Percentiles rank a stretch among this genome's conserved stretches.
phyloP scores from a whole-genome alignment of 139 green algal species.

The Volvox reticuliferus region DNA sequence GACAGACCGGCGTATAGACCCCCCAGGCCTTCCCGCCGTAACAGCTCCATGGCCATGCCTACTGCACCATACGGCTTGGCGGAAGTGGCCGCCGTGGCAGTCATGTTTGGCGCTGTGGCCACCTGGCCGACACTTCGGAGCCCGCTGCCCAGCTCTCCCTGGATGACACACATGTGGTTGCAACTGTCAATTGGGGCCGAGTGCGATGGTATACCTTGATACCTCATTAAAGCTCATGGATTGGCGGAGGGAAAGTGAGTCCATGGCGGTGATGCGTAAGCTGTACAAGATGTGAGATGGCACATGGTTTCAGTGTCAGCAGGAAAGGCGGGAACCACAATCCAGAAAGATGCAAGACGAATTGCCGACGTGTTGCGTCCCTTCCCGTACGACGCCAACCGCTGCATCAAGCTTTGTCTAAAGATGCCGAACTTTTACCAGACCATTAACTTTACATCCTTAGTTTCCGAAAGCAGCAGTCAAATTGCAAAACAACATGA shows the following conservation, averaged over 20 bases:
- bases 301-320: neutral
- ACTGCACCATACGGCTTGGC: conserved; percentile 34
- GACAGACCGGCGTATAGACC: conserved; percentile 70
- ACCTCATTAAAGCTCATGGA: neutral
- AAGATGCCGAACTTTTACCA: no score
- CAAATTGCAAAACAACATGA: no score
- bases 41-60: conserved; percentile 32
- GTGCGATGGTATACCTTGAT: neutral
- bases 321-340: neutral
- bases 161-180: neutral
- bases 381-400: no score
- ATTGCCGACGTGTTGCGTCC: no score
- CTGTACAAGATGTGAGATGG: neutral
- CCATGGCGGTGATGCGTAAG: no score
- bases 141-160: conserved; percentile 10
- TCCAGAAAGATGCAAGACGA: neutral
- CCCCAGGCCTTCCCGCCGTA: conserved; percentile 53
- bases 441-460: no score
- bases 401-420: no score
- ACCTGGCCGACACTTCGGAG: neutral
- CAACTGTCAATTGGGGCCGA: neutral
- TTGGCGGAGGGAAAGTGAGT: neutral
- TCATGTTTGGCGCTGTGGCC: neutral
- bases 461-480: no score
- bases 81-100: neutral